Conservation (phyloP, 805 yeast species). For the Metschnikowia anglica region DNA sequence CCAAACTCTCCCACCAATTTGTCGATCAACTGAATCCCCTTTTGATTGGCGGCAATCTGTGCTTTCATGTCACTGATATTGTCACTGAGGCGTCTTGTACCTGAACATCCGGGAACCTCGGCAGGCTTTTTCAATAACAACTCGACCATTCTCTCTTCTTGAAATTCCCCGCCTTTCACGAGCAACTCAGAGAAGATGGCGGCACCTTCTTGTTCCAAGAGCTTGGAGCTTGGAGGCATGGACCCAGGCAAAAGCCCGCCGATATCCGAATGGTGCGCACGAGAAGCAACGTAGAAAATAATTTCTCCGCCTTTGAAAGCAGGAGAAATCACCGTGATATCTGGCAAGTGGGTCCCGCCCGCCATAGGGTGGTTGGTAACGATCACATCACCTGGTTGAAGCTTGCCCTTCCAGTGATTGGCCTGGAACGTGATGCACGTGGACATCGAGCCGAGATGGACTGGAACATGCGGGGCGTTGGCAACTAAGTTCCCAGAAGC, state of each 20-base stretch:
- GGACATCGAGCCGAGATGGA: slow-evolving; percentile 50
- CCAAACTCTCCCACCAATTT: slow-evolving; percentile 20
- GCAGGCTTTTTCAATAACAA: slow-evolving; percentile 74
- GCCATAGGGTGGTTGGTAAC: slow-evolving; percentile 45
- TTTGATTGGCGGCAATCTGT: slow-evolving; percentile 31
- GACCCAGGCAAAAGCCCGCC: slow-evolving; percentile 92
- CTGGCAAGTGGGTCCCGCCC: slow-evolving; percentile 45
- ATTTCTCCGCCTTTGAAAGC: slow-evolving; percentile 54
- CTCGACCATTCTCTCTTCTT: slow-evolving; percentile 64
- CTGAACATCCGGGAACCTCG: slow-evolving; percentile 80
- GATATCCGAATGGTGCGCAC: slow-evolving; percentile 97
- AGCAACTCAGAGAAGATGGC: slow-evolving; percentile 75
- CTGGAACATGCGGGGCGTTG: slow-evolving; percentile 48
- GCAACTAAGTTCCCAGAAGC: slow-evolving; percentile 44
- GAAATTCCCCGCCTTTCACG: slow-evolving; percentile 67
- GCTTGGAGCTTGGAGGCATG: slow-evolving; percentile 90
- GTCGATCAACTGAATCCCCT: slow-evolving; percentile 18
- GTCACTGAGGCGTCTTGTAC: slow-evolving; percentile 80
- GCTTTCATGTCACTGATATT: slow-evolving; percentile 63
- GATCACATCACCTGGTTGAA: slow-evolving; percentile 42
- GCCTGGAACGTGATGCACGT: slow-evolving; percentile 45
- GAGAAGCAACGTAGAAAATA: slow-evolving; percentile 85
- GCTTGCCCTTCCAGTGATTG: slow-evolving; percentile 40
- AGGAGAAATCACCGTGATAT: slow-evolving; percentile 88
- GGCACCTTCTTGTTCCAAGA: slow-evolving; percentile 88